Percentiles rank a stretch among this genome's conserved stretches.
These are phyloP conservation scores for Dictyostelium firmibasis DNA, from an alignment of 78 protist genomes.

Conservation along the genomic window DNA sequence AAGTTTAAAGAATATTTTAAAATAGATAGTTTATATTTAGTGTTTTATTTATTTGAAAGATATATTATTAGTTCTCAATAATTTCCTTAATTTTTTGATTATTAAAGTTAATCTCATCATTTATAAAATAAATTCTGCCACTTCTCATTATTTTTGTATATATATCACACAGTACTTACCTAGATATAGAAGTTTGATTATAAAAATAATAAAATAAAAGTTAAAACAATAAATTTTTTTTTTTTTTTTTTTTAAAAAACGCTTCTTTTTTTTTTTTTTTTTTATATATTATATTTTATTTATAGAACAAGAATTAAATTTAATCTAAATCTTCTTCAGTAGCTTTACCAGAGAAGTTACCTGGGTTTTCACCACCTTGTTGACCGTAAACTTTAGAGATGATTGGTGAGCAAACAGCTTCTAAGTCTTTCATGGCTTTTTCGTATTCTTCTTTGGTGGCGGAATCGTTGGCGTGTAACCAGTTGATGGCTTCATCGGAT, in stretches of 20 bases:
- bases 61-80: no score
- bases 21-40: no score
- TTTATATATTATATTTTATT: not conserved
- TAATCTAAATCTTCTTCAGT: constrained; percentile 34
- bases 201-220: no score
- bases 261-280: not conserved
- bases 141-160: no score
- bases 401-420: constrained; percentile 93
- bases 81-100: no score
- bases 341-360: constrained; percentile 81
- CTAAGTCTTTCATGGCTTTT: constrained; percentile 92
- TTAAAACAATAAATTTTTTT: not conserved
- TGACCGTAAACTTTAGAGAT: constrained; percentile 92
- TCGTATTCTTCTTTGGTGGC: constrained; percentile 95
- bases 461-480: constrained; percentile 86
- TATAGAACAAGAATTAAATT: not conserved
- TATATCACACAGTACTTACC: no score
- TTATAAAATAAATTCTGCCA: no score
- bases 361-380: constrained; percentile 83
- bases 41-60: no score
- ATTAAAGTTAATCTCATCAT: no score
- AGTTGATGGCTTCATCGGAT: constrained; percentile 88
- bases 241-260: not conserved
- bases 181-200: no score
- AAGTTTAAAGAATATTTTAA: no score